Percentiles rank a stretch among this genome's conserved stretches.
These are phyloP conservation scores for Canariomyces notabilis DNA, from an alignment of 2,329 filamentous ascomycete species.

Conservation along the genomic window DNA sequence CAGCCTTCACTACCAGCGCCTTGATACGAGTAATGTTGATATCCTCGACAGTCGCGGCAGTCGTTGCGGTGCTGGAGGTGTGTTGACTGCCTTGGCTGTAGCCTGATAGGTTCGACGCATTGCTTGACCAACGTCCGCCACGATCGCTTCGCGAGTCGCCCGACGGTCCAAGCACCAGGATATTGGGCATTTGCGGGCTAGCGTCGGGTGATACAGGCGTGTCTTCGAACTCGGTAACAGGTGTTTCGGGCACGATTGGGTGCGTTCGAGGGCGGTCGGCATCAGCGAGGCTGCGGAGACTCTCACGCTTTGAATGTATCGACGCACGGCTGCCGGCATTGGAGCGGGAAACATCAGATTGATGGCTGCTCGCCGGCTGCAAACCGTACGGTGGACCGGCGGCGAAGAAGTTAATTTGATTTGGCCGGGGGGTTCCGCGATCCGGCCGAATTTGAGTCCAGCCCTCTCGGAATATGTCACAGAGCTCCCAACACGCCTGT, in stretches of 20 bases:
- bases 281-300: slow-evolving; percentile 44
- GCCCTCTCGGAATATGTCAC: slow-evolving; percentile 85
- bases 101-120: slow-evolving; percentile 70
- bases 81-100: slow-evolving; percentile 67
- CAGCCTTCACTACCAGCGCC: slow-evolving; percentile 75
- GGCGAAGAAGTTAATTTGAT: slow-evolving; percentile 66
- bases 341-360: slow-evolving; percentile 29
- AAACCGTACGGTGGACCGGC: slow-evolving; percentile 36
- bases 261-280: slow-evolving; percentile 43
- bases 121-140: slow-evolving; percentile 75
- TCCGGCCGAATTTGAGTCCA: slow-evolving; percentile 88
- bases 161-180: slow-evolving; percentile 74
- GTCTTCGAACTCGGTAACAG: slow-evolving; percentile 93
- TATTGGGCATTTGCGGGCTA: slow-evolving; percentile 73
- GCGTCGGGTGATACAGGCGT: slow-evolving; percentile 76
- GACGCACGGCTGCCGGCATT: slow-evolving; percentile 44
- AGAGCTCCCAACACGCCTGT: slow-evolving; percentile 91
- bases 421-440: slow-evolving; percentile 76
- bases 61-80: slow-evolving; percentile 68
- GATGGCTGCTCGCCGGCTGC: slow-evolving; percentile 17
- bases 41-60: slow-evolving; percentile 64
- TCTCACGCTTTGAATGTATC: slow-evolving; percentile 48
- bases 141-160: slow-evolving; percentile 45
- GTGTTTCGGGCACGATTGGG: slow-evolving; percentile 70
- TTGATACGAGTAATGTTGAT: slow-evolving; percentile 73